Conservation (phyloP, 202 grass and related monocot genomes). For the Brachypodium distachyon region DNA sequence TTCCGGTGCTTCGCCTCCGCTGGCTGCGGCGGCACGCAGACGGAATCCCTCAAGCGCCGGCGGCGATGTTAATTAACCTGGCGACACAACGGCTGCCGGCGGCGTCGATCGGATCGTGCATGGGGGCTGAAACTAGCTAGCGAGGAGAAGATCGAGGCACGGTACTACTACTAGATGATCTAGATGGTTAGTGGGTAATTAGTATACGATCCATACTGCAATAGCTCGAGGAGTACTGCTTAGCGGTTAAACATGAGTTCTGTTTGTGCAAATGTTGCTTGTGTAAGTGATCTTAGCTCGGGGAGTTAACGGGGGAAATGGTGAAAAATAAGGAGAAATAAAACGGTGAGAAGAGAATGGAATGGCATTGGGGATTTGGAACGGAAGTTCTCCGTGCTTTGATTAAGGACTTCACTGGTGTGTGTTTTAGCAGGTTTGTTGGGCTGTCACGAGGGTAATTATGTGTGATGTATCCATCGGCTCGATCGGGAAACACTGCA, state of each 20-base stretch:
- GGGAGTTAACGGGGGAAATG: too few species aligned
- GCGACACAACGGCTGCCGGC: too few species aligned
- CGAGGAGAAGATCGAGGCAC: background rate
- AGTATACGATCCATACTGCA: background rate
- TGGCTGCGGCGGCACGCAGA: background rate
- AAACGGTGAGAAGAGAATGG: background rate
- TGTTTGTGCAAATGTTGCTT: background rate
- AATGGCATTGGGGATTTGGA: background rate
- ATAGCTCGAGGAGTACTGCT: background rate
- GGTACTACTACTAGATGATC: background rate
- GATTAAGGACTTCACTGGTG: background rate
- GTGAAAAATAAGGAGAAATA: background rate
- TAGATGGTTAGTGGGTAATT: background rate
- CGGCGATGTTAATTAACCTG: constrained; percentile 13
- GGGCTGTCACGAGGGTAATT: background rate
- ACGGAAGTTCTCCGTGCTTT: background rate
- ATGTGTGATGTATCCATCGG: background rate
- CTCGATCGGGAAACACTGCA: background rate
- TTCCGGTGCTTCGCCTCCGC: constrained; percentile 30
- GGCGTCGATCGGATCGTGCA: background rate
- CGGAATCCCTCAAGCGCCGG: constrained; percentile 3
- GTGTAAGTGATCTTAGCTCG: background rate
- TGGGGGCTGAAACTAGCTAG: background rate
- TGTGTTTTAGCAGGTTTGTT: background rate
- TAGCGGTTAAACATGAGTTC: background rate